Evolutionary conservation across 2,329 filamentous ascomycete species (phyloP), one percentile per base, ranked within the genome.

Genomic region (Aspergillus glaucus): DNA sequence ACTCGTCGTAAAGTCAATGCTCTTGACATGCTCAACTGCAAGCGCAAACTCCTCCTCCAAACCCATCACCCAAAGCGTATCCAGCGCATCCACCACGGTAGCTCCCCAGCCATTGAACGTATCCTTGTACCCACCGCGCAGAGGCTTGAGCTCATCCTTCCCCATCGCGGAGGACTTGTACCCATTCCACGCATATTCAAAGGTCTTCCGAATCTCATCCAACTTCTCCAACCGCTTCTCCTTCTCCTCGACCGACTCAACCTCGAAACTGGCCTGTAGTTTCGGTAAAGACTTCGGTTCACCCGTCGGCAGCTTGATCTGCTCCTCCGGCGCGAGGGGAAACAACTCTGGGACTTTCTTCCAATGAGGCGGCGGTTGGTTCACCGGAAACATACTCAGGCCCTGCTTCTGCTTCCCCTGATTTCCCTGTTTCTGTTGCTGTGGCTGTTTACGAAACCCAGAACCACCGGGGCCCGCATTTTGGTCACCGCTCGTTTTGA

Each of bases 61-160:
- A 22, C 81, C 88, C 79, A 92, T 90, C 57, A 95, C 91, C 86
- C 87, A 94, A 2, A 95, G 74, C 0, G 88, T 91, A 63, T 95
- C 89, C 45, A 92, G 72, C 1, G 81, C 75, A 71, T 95, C 90
- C 4, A 95, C 87, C 52, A 95, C 66, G 0, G 90, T 94, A 14
- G 90, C 90, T 15, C 87, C 87, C 90, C 90, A 95, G 44, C 87
- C 88, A 63, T 89, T 92, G 67, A 97, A 97, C 0, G 89, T 88
- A 62, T 96, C 87, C 15, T 81, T 80, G 55, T 75, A 81, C 12
- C 71, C 73, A 45, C 84, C 84, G 26, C 81, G 79, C 8, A 92
- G 75, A 2, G 93, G 93, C 41, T 73, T 78, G 14, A 97, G 71
- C 71, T 97, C 93, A 62, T 97, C 93, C 58, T 94, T 87, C 53